Evolutionary conservation across 495 filamentous ascomycete species (phyloP).

Genomic region (Penicillium turbatum): DNA sequence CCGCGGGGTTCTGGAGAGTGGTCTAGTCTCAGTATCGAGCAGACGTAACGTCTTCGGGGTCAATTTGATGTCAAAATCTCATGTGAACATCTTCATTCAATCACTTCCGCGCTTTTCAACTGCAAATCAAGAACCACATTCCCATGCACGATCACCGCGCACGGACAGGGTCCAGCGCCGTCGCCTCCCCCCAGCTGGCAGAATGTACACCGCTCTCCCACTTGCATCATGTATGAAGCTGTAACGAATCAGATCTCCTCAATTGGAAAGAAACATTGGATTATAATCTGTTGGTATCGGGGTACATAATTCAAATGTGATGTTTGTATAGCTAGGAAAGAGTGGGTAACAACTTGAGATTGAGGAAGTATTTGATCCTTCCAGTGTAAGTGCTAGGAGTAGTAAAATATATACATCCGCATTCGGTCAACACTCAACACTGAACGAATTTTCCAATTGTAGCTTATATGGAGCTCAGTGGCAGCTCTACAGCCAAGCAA

Average conservation of each 20-base stretch:
- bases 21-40: background rate
- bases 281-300: background rate
- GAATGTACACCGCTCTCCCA: constrained; percentile 5
- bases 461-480: background rate
- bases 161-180: constrained; percentile 7
- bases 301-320: background rate
- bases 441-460: background rate
- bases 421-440: background rate
- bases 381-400: too few species aligned
- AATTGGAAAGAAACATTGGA: background rate
- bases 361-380: too few species aligned
- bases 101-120: background rate
- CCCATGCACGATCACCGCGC: background rate
- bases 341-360: background rate
- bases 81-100: background rate
- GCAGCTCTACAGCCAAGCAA: too few species aligned
- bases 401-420: background rate
- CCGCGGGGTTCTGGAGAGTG: background rate
- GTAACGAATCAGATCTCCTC: background rate
- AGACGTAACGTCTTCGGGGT: background rate
- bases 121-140: constrained; percentile 5
- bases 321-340: background rate
- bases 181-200: constrained; percentile 2
- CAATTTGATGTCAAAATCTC: background rate
- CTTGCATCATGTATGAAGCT: background rate